A percentile compares a stretch with the other conserved stretches of the same genome.
Evolutionary conservation across 164 flowering plant genomes (phyloP).

Genomic region (Vitis rotundifolia): DNA sequence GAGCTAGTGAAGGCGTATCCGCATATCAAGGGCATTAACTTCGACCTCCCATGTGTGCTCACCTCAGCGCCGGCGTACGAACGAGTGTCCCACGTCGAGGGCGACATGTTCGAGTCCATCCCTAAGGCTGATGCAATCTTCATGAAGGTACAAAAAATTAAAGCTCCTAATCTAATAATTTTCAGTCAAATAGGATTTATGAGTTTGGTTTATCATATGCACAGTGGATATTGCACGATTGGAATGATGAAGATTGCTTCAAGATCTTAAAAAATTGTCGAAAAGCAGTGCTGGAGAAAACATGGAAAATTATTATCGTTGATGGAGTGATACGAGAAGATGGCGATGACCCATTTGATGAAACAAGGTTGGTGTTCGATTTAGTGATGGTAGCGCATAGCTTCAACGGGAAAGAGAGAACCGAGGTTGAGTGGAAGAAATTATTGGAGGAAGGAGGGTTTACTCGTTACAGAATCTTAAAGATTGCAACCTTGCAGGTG

Average conservation of each 20-base stretch:
- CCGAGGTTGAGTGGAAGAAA: slow-evolving; percentile 37
- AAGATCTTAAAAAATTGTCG: too few relatives aligned
- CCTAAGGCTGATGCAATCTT: slow-evolving; percentile 31
- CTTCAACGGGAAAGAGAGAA: slow-evolving; percentile 40
- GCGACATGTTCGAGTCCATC: slow-evolving; percentile 35
- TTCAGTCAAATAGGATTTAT: too few relatives aligned
- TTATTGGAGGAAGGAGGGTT: slow-evolving; percentile 37
- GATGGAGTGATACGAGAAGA: slow-evolving; percentile 31
- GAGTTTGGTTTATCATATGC: too few relatives aligned
- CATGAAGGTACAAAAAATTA: slow-evolving; percentile 6
- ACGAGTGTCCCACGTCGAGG: slow-evolving; percentile 25
- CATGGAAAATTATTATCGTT: slow-evolving; percentile 39
- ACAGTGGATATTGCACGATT: slow-evolving; percentile 49
- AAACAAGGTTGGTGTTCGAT: slow-evolving; percentile 23
- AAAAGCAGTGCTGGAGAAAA: too few relatives aligned
- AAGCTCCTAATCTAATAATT: too few relatives aligned
- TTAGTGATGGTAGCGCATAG: slow-evolving; percentile 32
- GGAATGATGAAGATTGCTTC: not conserved
- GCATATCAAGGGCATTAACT: slow-evolving; percentile 26
- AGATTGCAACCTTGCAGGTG: slow-evolving; percentile 23
- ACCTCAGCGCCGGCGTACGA: slow-evolving; percentile 21
- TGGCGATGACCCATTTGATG: slow-evolving; percentile 19
- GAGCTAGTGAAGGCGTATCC: slow-evolving; percentile 31
- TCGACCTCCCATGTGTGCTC: slow-evolving; percentile 39
- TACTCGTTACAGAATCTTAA: slow-evolving; percentile 32